Evolutionary conservation across 192 early-diverging fungal species (phyloP), one percentile per base, ranked within the genome.

Genomic region (Radiomyces spectabilis): DNA sequence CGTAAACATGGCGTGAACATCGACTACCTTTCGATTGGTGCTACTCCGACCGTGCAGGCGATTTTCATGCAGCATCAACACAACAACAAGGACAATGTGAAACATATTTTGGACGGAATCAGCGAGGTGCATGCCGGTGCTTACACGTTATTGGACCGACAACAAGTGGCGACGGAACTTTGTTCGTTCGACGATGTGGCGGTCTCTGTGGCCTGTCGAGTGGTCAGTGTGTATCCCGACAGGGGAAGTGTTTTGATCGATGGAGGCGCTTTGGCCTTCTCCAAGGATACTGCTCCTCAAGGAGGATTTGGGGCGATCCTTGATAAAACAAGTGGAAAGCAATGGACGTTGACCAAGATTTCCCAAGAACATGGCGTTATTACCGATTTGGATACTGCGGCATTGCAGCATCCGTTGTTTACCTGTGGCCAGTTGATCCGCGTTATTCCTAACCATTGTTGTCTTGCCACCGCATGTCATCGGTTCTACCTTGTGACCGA

Each of bases 331-430:
- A n/a, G n/a, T n/a, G n/a, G n/a, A n/a, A 22, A 45, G 21, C 42
- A 63, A 10, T 51, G 50, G 43, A 53, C 44, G 34, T 43, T 67
- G 4, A 43, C 40, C 26, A 67, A 61, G 47, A 26, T 67, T 39
- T 25, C 58, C 3, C 65, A 67, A 38, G 65, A 67, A 33, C 65
- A 67, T 49, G 59, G 65, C 22, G 51, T 66, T 58, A 41, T 67
- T n/a, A 42, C 44, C 19, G 53, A 61, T 31, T 15, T 55, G 27
- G 38, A 35, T 32, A 38, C 7, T 51, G 47, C 48, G 8, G 43
- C 40, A 15, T 19, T 41, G 13, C n/a, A n/a, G n/a, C n/a, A n/a
- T n/a, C n/a, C n/a, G n/a, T n/a, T n/a, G n/a, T n/a, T n/a, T n/a
- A n/a, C n/a, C n/a, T n/a, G n/a, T n/a, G 65, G 65, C 13, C 49